These are phyloP conservation scores for Bothriochloa decipiens DNA, from an alignment of 176 grass and related monocot genomes.

Conservation along the genomic window DNA sequence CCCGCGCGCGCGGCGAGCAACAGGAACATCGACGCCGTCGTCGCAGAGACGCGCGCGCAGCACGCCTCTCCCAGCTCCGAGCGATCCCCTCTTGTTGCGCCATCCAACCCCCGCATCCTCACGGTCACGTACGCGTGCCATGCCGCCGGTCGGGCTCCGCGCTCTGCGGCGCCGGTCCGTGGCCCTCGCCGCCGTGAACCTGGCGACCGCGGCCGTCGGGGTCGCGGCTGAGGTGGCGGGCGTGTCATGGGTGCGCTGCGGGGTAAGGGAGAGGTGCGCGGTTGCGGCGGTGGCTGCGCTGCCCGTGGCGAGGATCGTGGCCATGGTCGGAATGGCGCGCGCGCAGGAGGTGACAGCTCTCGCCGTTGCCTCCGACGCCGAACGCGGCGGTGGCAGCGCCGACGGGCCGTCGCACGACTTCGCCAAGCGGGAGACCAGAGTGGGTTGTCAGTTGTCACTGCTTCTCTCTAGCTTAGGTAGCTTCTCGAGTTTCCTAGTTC, in stretches of 20 bases:
- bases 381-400: not conserved
- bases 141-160: not conserved
- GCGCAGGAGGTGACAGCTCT: conserved; percentile 57
- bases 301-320: conserved; percentile 43
- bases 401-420: conserved; percentile 39
- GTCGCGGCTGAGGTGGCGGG: conserved; percentile 18
- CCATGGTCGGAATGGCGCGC: conserved; percentile 55
- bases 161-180: conserved; percentile 32
- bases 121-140: not conserved
- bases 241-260: conserved; percentile 17
- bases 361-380: conserved; percentile 32
- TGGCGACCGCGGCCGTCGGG: conserved; percentile 19
- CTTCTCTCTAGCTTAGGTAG: not conserved
- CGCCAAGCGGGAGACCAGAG: conserved; percentile 50
- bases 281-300: conserved; percentile 19
- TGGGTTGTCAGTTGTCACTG: not conserved
- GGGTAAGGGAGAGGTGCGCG: conserved; percentile 32
- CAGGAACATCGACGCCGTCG: not conserved
- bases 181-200: conserved; percentile 41
- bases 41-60: not conserved
- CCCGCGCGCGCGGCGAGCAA: too few species aligned
- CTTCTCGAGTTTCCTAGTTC: not conserved
- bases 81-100: not conserved
- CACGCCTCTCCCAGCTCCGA: not conserved
- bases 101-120: not conserved